Conservation (phyloP, 257 asterid species). For the Scutellaria baicalensis region DNA sequence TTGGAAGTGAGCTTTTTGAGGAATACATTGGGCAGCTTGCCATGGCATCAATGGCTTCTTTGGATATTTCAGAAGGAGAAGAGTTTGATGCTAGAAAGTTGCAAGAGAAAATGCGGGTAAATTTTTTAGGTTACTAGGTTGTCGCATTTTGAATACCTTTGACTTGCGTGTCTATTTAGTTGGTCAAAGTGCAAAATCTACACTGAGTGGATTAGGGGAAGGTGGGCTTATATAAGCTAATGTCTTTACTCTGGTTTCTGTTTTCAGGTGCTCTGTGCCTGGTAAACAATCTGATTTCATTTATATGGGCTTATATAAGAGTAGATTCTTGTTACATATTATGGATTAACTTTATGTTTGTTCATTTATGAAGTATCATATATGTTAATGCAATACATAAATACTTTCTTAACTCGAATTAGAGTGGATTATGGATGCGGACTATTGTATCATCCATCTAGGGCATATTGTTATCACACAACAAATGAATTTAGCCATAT, state of each 20-base stretch:
- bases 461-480: not conserved
- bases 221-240: not conserved
- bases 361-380: not conserved
- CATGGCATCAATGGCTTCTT: conserved; percentile 99
- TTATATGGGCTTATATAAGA: too few relatives aligned
- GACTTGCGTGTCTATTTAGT: conserved; percentile 1
- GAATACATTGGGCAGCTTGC: conserved; percentile 99
- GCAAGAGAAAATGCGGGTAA: conserved; percentile 96
- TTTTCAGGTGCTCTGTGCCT: not conserved
- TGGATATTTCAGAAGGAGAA: conserved; percentile 89
- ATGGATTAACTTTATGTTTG: not conserved
- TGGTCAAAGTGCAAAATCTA: not conserved
- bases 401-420: not conserved
- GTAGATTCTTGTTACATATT: not conserved
- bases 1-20: conserved; percentile 99
- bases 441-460: not conserved
- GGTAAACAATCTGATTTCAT: not conserved
- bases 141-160: not conserved
- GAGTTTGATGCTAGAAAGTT: conserved; percentile 76
- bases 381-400: not conserved
- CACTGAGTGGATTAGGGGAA: not conserved
- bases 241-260: not conserved
- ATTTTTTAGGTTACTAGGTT: not conserved
- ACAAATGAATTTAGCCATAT: not conserved
- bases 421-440: not conserved